Base-by-base conservation (phyloP, 2,329 filamentous ascomycete genomes). In the Paraconiothyrium brasiliense region DNA sequence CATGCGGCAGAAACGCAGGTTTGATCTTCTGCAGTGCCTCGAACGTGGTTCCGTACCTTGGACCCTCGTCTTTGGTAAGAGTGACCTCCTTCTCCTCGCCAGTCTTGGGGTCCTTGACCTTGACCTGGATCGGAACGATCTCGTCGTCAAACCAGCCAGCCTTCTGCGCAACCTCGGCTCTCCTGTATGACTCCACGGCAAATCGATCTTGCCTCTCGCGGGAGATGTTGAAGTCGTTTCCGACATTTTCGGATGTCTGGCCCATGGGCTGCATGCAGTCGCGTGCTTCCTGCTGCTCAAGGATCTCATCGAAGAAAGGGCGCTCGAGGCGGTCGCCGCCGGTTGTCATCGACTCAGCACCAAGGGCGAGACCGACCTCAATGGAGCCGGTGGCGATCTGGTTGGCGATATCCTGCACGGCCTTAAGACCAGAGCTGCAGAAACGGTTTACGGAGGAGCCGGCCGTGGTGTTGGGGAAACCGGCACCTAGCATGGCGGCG, bases 241-340 rank as follows among this genome's bases (percentile, higher is more conserved):
- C 93, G 32, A 99, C 93, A 77, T 98, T 98, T 84, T 99, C 95
- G 62, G 91, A 94, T 2, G 95, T 99, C 87, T 97, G 96, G 24
- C 95, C 95, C 95, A 99, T 99, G 68, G 94, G 92, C 85, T 93
- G 88, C 88, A 94, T 88, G 85, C 93, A 95, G 82, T 98, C 94
- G 50, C 80, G 80, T 0, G 93, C 87, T 76, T 97, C 92, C 77
- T 93, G 90, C 81, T 86, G 91, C 70, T 82, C 78, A 50, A 92
- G 82, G 62, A 98, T 88, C 65, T 90, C 89, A 67, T 90, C 88
- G 78, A 93, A 89, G 80, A 97, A 95, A 4, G 91, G 89, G 65
- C 87, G 80, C 48, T 89, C 87, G 41, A 93, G 84, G 24, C 85
- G 80, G 76, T 94, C 92, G 55, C 90, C 90, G 62, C 89, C 89